phyloP scores from a whole-genome alignment of 129 eudicot species.

The carrot (Daucus carota) region DH1_v3.0 NC_030385.2:47391501-47392000 shows the following conservation, averaged over 20 bases:
- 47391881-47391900: too few relatives aligned
- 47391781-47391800: constrained; percentile 55
- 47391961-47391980: too few relatives aligned
- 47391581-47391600: not conserved
- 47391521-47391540: not conserved
- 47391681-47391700: constrained; percentile 36
- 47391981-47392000: too few relatives aligned
- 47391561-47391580: not conserved
- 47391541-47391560: not conserved
- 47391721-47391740: constrained; percentile 55
- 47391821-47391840: not conserved
- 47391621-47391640: not conserved
- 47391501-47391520: not conserved
- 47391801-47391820: constrained; percentile 95
- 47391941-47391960: too few relatives aligned
- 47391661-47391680: constrained; percentile 15
- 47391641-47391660: not conserved
- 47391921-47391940: too few relatives aligned
- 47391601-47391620: not conserved
- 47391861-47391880: too few relatives aligned
- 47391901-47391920: too few relatives aligned
- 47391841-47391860: constrained; percentile 12
- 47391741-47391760: constrained; percentile 73
- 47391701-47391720: constrained; percentile 72
- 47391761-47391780: constrained; percentile 92